Conservation (phyloP, 768 basidiomycete genomes). For the Xerocomellus amylosporus region DNA sequence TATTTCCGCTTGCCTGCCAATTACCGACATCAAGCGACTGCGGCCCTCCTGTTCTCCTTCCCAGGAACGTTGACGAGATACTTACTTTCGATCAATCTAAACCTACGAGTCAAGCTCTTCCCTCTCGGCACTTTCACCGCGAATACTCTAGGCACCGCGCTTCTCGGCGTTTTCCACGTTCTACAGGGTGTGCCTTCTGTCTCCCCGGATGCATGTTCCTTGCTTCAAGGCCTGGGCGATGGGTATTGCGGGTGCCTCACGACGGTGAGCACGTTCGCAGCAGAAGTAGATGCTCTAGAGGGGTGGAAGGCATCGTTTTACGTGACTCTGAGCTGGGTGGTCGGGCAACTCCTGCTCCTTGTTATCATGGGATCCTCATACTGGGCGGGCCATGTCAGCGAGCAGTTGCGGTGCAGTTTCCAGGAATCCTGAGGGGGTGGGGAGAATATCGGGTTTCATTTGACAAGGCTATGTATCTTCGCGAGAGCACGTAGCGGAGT, state of each 20-base stretch:
- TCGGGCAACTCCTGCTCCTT: conserved; percentile 68
- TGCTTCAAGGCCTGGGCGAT: conserved; percentile 80
- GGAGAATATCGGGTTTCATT: not conserved
- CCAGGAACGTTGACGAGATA: conserved; percentile 88
- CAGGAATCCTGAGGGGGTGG: conserved; percentile 4
- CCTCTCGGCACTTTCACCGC: conserved; percentile 79
- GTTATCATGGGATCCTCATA: conserved; percentile 70
- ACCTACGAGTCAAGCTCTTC: conserved; percentile 56
- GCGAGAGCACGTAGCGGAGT: conserved; percentile 26
- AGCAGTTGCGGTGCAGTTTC: conserved; percentile 52
- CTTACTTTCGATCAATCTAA: conserved; percentile 68
- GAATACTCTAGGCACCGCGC: conserved; percentile 76
- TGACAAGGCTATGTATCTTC: not conserved
- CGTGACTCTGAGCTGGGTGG: conserved; percentile 60
- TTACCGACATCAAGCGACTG: conserved; percentile 78
- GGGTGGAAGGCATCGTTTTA: conserved; percentile 65
- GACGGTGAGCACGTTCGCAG: conserved; percentile 90
- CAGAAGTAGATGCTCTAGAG: conserved; percentile 64
- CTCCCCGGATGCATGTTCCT: conserved; percentile 57
- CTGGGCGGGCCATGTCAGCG: conserved; percentile 45
- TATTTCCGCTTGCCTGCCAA: conserved; percentile 70
- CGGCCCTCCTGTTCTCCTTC: conserved; percentile 85
- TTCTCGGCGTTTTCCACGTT: conserved; percentile 72
- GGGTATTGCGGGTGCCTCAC: conserved; percentile 96
- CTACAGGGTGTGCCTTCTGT: conserved; percentile 51